These are phyloP conservation scores for Picochlorum sp. DNA, from an alignment of 139 green algal species.

Conservation along the genomic window DNA sequence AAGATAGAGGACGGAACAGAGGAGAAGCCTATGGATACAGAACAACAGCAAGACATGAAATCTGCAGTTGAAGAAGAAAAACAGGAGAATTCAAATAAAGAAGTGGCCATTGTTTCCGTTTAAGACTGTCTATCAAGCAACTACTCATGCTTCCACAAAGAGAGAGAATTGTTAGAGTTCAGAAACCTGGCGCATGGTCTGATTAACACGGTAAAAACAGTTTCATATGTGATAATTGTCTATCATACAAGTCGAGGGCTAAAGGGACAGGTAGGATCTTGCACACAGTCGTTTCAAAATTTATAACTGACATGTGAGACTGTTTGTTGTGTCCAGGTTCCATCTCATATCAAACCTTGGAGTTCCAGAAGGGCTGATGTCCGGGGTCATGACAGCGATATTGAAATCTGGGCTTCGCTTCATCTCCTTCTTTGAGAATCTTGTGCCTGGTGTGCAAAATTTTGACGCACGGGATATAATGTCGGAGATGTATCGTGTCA, in stretches of 20 bases:
- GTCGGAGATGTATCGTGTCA: conserved; percentile 67
- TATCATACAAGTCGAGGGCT: conserved; percentile 31
- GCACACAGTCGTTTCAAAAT: not conserved
- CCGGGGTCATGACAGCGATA: conserved; percentile 21
- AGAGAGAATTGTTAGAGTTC: conserved; percentile 11
- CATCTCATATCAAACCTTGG: conserved; percentile 24
- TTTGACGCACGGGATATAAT: conserved; percentile 65
- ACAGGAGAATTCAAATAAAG: not conserved
- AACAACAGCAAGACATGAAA: conserved; percentile 50
- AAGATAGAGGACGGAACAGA: not conserved
- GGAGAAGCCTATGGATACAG: conserved; percentile 15
- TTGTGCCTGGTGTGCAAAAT: not conserved
- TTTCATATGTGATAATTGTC: conserved; percentile 23
- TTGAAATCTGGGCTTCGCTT: conserved; percentile 12
- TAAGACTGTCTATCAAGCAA: not conserved
- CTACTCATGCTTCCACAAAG: not conserved
- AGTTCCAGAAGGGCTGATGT: conserved; percentile 13
- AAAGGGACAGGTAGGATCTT: not conserved
- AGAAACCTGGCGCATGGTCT: conserved; percentile 33
- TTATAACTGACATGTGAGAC: conserved; percentile 1
- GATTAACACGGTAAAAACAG: conserved; percentile 33
- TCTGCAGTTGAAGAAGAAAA: conserved; percentile 6
- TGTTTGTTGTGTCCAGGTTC: conserved; percentile 11
- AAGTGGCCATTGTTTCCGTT: not conserved
- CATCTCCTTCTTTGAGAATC: conserved; percentile 8